These are phyloP conservation scores for Termitomyces sp. DNA, from an alignment of 768 basidiomycete genomes.

Conservation along the genomic window DNA sequence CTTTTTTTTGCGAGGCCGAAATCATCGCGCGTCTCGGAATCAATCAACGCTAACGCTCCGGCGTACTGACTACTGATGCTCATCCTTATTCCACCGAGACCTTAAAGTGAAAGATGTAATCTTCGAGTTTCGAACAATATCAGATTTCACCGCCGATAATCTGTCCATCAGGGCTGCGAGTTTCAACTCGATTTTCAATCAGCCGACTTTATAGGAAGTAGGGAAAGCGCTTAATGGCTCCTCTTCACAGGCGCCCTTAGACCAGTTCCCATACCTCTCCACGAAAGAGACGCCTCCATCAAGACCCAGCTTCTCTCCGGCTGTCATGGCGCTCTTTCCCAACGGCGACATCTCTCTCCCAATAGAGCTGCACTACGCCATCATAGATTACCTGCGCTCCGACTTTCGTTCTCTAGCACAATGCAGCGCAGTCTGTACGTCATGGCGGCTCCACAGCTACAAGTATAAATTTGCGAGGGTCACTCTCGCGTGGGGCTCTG, in stretches of 20 bases:
- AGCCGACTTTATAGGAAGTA: slow-evolving; percentile 7
- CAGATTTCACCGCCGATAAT: background rate
- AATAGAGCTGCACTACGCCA: slow-evolving; percentile 22
- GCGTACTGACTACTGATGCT: background rate
- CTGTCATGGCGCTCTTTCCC: slow-evolving; percentile 1
- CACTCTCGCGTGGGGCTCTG: slow-evolving; percentile 15
- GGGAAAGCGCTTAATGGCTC: background rate
- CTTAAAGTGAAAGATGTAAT: background rate
- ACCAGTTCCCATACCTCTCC: background rate
- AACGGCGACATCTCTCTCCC: slow-evolving; percentile 14
- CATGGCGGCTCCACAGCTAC: slow-evolving; percentile 25
- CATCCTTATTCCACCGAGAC: background rate
- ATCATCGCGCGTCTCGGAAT: background rate
- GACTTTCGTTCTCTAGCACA: slow-evolving; percentile 16
- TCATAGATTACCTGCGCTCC: slow-evolving; percentile 21
- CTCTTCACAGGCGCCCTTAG: background rate
- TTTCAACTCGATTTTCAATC: slow-evolving; percentile 4
- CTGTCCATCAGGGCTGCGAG: slow-evolving; percentile 5
- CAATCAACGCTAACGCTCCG: background rate
- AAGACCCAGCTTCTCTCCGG: background rate
- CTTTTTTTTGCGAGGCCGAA: background rate
- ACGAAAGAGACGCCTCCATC: background rate
- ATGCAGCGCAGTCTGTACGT: slow-evolving; percentile 21
- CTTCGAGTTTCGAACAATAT: background rate
- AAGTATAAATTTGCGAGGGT: slow-evolving; percentile 20